Evolutionary conservation across 306 rosid species (phyloP).

Genomic region (Cicer chorassanicum): DNA sequence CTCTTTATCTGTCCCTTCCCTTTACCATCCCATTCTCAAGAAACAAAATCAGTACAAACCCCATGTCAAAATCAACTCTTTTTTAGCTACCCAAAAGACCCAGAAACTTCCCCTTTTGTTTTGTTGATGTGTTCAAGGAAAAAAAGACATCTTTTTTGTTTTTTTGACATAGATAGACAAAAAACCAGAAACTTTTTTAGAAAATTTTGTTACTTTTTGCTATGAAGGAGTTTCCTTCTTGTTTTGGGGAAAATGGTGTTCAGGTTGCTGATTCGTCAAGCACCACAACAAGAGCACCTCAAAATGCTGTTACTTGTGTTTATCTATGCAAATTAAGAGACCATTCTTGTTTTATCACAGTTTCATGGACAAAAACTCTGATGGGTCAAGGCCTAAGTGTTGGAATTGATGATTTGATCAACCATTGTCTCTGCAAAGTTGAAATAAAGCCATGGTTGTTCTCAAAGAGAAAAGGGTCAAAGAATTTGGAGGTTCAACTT

Average conservation of each 20-base stretch:
- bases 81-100: slow-evolving; percentile 30
- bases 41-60: slow-evolving; percentile 15
- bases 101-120: too few species aligned
- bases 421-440: slow-evolving; percentile 69
- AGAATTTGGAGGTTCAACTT: slow-evolving; percentile 62
- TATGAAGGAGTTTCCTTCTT: slow-evolving; percentile 97
- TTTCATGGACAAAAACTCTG: slow-evolving; percentile 85
- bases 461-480: slow-evolving; percentile 82
- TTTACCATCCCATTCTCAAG: slow-evolving; percentile 18
- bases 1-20: slow-evolving; percentile 36
- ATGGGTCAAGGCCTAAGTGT: slow-evolving; percentile 88
- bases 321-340: slow-evolving; percentile 67
- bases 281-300: slow-evolving; percentile 57
- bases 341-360: slow-evolving; percentile 64
- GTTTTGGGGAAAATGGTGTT: slow-evolving; percentile 96
- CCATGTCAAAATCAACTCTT: slow-evolving; percentile 39
- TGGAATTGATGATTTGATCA: slow-evolving; percentile 64
- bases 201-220: too few species aligned
- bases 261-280: slow-evolving; percentile 75
- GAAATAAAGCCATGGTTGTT: slow-evolving; percentile 94
- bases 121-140: slow-evolving; percentile 34
- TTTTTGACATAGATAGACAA: too few species aligned
- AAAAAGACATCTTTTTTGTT: neutral
- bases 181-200: too few species aligned
- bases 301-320: slow-evolving; percentile 76